Conservation (phyloP, 129 eudicot species). For the Pittosporum tobira region DNA sequence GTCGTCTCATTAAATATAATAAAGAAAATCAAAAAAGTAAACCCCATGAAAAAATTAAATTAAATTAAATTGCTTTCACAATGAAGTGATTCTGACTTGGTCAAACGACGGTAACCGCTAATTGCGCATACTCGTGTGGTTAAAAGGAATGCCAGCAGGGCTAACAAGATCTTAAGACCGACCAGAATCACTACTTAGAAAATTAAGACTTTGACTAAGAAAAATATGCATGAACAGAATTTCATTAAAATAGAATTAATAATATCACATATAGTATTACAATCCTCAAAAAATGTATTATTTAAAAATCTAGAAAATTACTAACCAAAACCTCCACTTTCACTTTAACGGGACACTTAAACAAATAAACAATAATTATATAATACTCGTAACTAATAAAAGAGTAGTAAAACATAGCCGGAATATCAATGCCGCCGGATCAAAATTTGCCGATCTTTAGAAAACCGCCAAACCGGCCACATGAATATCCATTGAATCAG, state of each 20-base stretch:
- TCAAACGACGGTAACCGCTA: neutral
- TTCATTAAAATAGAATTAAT: neutral
- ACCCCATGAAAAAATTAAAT: no score
- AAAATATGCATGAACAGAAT: neutral
- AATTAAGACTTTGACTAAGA: no score
- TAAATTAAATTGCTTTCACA: neutral
- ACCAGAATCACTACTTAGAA: neutral
- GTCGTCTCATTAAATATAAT: no score
- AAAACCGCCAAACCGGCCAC: conserved; percentile 20
- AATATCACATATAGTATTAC: neutral
- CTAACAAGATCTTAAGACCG: no score
- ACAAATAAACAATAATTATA: neutral
- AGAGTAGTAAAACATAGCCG: conserved; percentile 9
- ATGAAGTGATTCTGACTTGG: neutral
- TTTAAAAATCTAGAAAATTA: no score
- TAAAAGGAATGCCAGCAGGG: neutral
- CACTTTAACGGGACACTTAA: no score
- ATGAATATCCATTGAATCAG: conserved; percentile 22
- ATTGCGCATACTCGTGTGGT: neutral
- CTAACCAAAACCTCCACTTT: neutral
- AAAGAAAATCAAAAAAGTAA: no score
- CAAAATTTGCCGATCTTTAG: conserved; percentile 35
- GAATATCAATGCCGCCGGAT: neutral
- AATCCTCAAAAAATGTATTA: neutral
- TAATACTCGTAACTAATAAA: no score